These are phyloP conservation scores for Globisporangium spiculum DNA, from an alignment of 352 stramenopile species.

Conservation along the genomic window DNA sequence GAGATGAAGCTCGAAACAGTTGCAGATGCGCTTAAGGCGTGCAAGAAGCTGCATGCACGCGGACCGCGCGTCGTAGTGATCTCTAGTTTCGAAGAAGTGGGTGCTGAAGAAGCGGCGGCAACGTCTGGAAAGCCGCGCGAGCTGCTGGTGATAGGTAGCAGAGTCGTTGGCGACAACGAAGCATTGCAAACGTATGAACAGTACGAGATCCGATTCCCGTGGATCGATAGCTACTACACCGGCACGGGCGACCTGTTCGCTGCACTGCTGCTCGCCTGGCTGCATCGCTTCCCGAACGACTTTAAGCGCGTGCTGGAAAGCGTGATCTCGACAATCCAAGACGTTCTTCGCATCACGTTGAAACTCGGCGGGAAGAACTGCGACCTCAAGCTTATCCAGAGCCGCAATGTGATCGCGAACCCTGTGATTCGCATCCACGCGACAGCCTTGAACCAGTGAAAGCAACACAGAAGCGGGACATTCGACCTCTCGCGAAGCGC, in stretches of 20 bases:
- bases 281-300: conserved; percentile 53
- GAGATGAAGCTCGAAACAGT: conserved; percentile 66
- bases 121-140: conserved; percentile 31
- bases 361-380: conserved; percentile 61
- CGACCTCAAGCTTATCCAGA: conserved; percentile 85
- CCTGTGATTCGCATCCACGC: conserved; percentile 47
- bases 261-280: conserved; percentile 78
- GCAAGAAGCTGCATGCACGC: conserved; percentile 69
- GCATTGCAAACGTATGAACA: conserved; percentile 45
- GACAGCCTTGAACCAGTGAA: conserved; percentile 26
- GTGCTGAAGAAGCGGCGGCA: conserved; percentile 29
- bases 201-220: conserved; percentile 75
- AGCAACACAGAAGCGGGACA: background rate
- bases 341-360: conserved; percentile 68
- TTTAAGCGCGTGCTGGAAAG: conserved; percentile 73
- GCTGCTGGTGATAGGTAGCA: conserved; percentile 70
- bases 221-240: conserved; percentile 82
- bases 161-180: conserved; percentile 22
- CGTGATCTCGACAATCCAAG: conserved; percentile 79
- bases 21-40: conserved; percentile 61
- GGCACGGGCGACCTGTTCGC: conserved; percentile 83
- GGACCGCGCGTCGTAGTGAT: conserved; percentile 79
- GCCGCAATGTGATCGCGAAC: conserved; percentile 63
- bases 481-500: background rate
- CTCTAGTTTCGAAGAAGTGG: conserved; percentile 71